Base-by-base conservation (phyloP, 2,329 filamentous ascomycete genomes). In the Fusarium nanum region DNA sequence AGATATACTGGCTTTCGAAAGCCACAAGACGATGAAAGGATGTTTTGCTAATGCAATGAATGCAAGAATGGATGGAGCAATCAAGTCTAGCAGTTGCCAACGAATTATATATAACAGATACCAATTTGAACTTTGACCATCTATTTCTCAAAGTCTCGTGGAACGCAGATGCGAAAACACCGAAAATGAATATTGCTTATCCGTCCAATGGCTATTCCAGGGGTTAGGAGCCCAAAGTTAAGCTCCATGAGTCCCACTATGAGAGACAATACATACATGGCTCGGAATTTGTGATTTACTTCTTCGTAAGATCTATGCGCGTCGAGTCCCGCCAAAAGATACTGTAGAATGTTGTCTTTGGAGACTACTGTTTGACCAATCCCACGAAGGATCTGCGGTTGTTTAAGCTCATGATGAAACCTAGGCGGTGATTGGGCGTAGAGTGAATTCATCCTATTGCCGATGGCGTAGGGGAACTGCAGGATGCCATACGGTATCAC, bases 51-150 rank as follows among this genome's bases (percentile, higher is more conserved):
- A 65, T 54, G 64, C 63, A 59, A 67, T 63, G 52, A 63, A 72
- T 49, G 67, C 37, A 64, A 73, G 71, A 73, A 74, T 72, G 71
- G 72, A 48, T 60, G 45, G 40, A 70, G 46, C 25, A 45, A 46
- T 40, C 30, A 28, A 27, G 34, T 27, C 11, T 18, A 41, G 34
- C 37, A 49, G 18, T 50, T 56, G 37, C 50, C 11, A 64, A 55
- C 46, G 14, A 64, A 58, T 34, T 45, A 41, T 34, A 50, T 50
- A 20, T 40, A 40, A 25, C 22, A 41, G 9, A 52, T 27, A 41
- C 23, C 49, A 16, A 20, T 23, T 52, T 27, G 23, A 20, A 22
- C 32, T 40, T 23, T 27, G 13, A 52, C 8, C 13, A n/a, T 52
- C 37, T 40, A 14, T 7, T 27, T 12, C 23, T 11, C 27, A 13